These are phyloP conservation scores for Beta macrorhiza DNA, from an alignment of 179 eudicot species.

Conservation along the genomic window DNA sequence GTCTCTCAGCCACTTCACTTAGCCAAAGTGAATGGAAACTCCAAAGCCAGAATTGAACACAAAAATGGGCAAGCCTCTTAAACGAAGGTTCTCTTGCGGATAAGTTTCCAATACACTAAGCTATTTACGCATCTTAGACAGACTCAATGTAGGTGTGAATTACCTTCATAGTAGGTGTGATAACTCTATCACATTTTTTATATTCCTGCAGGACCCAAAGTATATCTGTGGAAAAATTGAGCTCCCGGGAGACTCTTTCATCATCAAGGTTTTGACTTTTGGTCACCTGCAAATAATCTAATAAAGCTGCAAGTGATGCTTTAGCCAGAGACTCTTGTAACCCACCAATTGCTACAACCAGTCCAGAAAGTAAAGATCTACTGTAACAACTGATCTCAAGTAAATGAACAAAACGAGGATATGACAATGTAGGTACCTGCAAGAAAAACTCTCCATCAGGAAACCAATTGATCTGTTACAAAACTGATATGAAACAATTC, in stretches of 20 bases:
- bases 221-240: slow-evolving; percentile 57
- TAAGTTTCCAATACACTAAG: neutral
- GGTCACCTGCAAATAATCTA: slow-evolving; percentile 59
- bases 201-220: slow-evolving; percentile 87
- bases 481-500: slow-evolving; percentile 12
- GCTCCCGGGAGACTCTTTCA: slow-evolving; percentile 46
- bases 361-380: slow-evolving; percentile 67
- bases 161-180: slow-evolving; percentile 89
- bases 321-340: slow-evolving; percentile 83
- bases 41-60: neutral
- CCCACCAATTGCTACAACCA: slow-evolving; percentile 89
- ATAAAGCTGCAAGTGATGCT: slow-evolving; percentile 76
- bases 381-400: slow-evolving; percentile 79
- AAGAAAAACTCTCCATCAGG: slow-evolving; percentile 19
- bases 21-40: neutral
- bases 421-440: slow-evolving; percentile 85
- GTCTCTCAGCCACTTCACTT: neutral
- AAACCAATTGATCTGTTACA: slow-evolving; percentile 4
- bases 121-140: neutral
- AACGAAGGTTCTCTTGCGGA: neutral
- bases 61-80: neutral
- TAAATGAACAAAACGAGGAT: slow-evolving; percentile 67
- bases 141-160: neutral
- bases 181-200: slow-evolving; percentile 77
- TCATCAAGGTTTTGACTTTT: slow-evolving; percentile 27